A percentile compares a stretch with the other conserved stretches of the same genome.
These are phyloP conservation scores for Athelia sp. DNA, from an alignment of 1,284 basidiomycete genomes.

Conservation along the genomic window DNA sequence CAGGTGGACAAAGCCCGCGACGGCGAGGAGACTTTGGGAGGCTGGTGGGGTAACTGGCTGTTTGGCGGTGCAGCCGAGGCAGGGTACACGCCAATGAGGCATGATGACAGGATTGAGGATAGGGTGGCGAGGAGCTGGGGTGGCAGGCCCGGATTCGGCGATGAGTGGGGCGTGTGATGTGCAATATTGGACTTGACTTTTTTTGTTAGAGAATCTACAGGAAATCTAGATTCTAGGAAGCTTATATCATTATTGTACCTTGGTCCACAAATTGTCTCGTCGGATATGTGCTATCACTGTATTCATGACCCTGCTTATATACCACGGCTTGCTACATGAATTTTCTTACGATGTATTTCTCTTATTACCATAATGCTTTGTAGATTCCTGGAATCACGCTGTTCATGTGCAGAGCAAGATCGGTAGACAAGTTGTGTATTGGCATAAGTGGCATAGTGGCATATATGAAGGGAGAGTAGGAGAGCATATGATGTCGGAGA, in stretches of 20 bases:
- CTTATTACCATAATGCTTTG: too few relatives aligned
- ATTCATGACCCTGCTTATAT: neutral
- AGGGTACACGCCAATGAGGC: constrained; percentile 1
- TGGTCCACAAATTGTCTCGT: neutral
- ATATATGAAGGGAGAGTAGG: neutral
- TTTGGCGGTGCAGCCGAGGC: constrained; percentile 18
- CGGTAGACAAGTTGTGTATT: too few relatives aligned
- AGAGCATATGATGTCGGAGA: neutral
- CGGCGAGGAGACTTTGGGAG: constrained; percentile 16
- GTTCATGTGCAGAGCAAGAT: too few relatives aligned
- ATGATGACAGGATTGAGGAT: constrained; percentile 48
- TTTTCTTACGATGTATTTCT: neutral
- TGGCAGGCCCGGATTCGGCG: constrained; percentile 40
- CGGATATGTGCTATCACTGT: neutral
- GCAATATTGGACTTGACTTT: constrained; percentile 17
- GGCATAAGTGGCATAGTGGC: neutral
- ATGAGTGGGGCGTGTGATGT: constrained; percentile 57
- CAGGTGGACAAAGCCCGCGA: constrained; percentile 11
- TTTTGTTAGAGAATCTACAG: neutral
- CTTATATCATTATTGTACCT: neutral
- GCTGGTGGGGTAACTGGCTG: constrained; percentile 53
- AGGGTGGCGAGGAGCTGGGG: constrained; percentile 43
- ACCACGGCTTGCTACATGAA: neutral
- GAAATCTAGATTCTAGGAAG: too few relatives aligned
- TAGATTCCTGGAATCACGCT: too few relatives aligned